phyloP scores from a whole-genome alignment of 139 green algal species.

The Eudorina sp. region DNA sequence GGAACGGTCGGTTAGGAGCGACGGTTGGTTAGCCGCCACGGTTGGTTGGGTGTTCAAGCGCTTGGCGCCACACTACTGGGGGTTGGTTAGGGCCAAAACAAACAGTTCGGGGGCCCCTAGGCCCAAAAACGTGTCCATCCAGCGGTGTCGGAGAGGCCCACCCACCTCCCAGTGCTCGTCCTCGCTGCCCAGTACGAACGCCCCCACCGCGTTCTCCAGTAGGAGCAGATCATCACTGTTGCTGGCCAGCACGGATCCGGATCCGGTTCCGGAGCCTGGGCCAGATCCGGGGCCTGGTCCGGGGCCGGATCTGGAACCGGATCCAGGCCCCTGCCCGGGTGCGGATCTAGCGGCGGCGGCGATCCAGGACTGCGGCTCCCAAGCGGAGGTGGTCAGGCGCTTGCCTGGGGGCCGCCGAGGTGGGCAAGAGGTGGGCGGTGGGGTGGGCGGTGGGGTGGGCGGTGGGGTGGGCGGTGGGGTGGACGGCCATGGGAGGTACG shows the following conservation, averaged over 20 bases:
- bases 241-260: not conserved
- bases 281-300: not conserved
- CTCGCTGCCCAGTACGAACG: constrained; percentile 43
- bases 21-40: too few species aligned
- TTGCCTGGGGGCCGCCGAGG: not conserved
- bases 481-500: too few species aligned
- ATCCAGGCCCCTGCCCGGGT: too few species aligned
- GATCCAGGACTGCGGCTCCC: constrained; percentile 26
- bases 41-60: too few species aligned
- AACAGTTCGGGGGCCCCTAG: too few species aligned
- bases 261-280: not conserved
- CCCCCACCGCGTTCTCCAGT: constrained; percentile 36
- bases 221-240: not conserved
- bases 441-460: not conserved
- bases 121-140: too few species aligned
- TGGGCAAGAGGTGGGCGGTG: not conserved
- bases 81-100: too few species aligned
- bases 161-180: constrained; percentile 47
- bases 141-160: too few species aligned
- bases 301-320: not conserved
- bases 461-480: too few species aligned
- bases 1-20: too few species aligned
- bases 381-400: constrained; percentile 31
- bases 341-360: not conserved
- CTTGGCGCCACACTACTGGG: too few species aligned